Base-by-base conservation (phyloP, 2,329 filamentous ascomycete genomes). In the Penicillium sp. region DNA sequence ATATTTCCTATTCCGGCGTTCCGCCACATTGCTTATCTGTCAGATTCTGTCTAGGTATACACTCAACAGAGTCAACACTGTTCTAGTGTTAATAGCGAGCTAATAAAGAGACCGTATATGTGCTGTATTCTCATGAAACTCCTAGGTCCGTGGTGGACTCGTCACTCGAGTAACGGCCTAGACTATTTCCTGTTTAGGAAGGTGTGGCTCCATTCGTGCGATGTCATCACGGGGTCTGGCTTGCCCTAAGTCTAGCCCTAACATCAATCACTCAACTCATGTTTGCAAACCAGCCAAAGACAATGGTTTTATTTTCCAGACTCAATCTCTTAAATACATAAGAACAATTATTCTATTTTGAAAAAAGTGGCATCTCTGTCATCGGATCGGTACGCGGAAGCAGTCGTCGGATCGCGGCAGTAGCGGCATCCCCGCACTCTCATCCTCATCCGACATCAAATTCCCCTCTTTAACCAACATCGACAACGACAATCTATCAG, bases 381-480 rank as follows among this genome's bases (percentile, higher is more conserved):
- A 5, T 54, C 52, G 52, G 52, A 26, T 43, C 52, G 52, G 21
- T 16, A 47, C 42, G 26, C 26, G n/a, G n/a, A n/a, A n/a, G 9
- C 20, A 28, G 20, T 24, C 20, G 20, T 54, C 52, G 43, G 43
- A 54, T 47, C 43, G 51, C 18, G 38, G 20, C 30, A 47, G 43
- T 47, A 28, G 52, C 50, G 40, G 28, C 2, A 16, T 28, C 52
- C 46, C 52, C 52, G 46, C 52, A 35, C 30, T 35, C 33, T 56
- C 45, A 21, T 12, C 30, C 24, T 26, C 47, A 56, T 43, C 53
- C 45, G 45, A 55, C 26, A 28, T 45, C n/a, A 42, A 2, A 33
- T 49, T 53, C 56, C 46, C 35, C 51, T 54, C 43, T 55, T 48
- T 21, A 28, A 20, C 43, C 23, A 20, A 38, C 50, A 52, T 52